Evolutionary conservation across 441 rosid species (phyloP).

Genomic region (Eutrema salsugineum): DNA sequence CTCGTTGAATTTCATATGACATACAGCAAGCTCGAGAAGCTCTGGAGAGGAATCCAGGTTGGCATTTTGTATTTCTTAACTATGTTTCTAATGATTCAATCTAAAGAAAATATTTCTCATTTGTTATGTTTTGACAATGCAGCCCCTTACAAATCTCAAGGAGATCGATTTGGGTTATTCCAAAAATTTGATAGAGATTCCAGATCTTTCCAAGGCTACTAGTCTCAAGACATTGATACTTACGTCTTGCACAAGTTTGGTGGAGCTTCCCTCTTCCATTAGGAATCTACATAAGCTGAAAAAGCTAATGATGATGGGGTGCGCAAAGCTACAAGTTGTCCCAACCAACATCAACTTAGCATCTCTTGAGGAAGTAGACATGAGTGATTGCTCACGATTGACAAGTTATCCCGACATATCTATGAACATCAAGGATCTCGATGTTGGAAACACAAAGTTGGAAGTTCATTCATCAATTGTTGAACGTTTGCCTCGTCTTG

Average conservation of each 20-base stretch:
- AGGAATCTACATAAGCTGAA: slow-evolving; percentile 1
- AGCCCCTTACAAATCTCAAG: slow-evolving; percentile 16
- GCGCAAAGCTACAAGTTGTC: neutral
- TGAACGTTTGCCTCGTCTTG: neutral
- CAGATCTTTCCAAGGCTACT: slow-evolving; percentile 28
- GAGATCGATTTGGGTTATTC: slow-evolving; percentile 22
- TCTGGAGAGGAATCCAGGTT: slow-evolving; percentile 17
- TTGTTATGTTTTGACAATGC: neutral
- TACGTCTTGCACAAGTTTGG: slow-evolving; percentile 14
- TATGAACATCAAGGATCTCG: neutral
- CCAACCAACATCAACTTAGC: slow-evolving; percentile 15
- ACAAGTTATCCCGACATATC: slow-evolving; percentile 1
- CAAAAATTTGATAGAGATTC: slow-evolving; percentile 13
- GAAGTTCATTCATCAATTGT: neutral
- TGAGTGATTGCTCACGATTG: neutral
- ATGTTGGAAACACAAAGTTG: neutral
- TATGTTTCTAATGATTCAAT: neutral
- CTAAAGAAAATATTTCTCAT: neutral
- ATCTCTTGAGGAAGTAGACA: slow-evolving; percentile 5
- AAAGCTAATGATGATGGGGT: slow-evolving; percentile 1
- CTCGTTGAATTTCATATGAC: neutral
- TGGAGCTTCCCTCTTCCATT: slow-evolving; percentile 25
- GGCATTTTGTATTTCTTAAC: neutral
- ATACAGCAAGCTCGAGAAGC: neutral
- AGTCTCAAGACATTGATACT: slow-evolving; percentile 17